Conservation (phyloP, 805 yeast species). For the Starmera amethionina region DNA sequence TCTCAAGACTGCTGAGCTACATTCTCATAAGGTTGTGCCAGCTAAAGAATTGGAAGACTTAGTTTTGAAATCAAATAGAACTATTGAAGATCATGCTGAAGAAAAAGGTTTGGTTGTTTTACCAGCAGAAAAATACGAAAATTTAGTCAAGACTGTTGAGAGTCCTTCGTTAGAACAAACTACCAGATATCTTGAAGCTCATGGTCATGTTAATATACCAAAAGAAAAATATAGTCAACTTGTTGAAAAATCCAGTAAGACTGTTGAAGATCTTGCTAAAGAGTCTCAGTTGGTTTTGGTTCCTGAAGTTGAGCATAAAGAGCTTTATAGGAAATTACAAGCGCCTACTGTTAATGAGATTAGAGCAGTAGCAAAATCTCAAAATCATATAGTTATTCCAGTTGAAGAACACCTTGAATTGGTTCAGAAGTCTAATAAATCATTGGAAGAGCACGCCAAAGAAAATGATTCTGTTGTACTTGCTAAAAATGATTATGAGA, state of each 20-base stretch:
- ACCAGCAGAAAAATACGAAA: constrained; percentile 1
- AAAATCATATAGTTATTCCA: constrained; percentile 6
- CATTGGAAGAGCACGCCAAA: not conserved
- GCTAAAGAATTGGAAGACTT: constrained; percentile 5
- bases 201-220: constrained; percentile 12
- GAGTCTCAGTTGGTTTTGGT: constrained; percentile 5
- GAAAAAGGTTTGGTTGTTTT: not conserved
- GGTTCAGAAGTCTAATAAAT: not conserved
- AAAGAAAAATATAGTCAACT: constrained; percentile 8
- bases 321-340: constrained; percentile 5
- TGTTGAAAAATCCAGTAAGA: constrained; percentile 5
- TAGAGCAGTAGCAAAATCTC: constrained; percentile 8
- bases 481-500: constrained; percentile 1
- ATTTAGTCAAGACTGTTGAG: not conserved
- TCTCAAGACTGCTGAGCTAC: constrained; percentile 2
- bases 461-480: not conserved
- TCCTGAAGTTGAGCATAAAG: constrained; percentile 3
- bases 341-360: constrained; percentile 14
- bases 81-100: not conserved
- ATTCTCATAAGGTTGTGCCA: constrained; percentile 13
- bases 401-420: constrained; percentile 2
- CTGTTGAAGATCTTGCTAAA: constrained; percentile 11
- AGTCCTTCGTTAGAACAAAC: not conserved
- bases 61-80: not conserved
- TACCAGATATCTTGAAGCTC: constrained; percentile 1